Percentiles rank a stretch among this genome's conserved stretches.
phyloP scores from a whole-genome alignment of 2,329 filamentous ascomycete genomes.

The Plectosphaerella plurivora region DNA sequence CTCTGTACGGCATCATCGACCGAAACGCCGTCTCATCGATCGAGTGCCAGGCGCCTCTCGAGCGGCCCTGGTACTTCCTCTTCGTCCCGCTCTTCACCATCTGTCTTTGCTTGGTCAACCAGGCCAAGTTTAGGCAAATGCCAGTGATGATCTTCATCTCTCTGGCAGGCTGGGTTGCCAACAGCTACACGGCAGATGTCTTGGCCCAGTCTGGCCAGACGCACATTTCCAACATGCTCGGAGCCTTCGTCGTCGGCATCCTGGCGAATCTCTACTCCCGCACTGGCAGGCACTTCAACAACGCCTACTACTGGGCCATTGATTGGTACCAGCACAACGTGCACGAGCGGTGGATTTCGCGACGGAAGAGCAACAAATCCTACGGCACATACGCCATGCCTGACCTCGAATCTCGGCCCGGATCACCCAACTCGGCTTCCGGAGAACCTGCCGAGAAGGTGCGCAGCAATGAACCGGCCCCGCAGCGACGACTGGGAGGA shows the following conservation, averaged over 20 bases:
- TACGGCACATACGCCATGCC: background rate
- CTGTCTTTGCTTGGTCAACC: slow-evolving; percentile 72
- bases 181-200: slow-evolving; percentile 63
- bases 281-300: slow-evolving; percentile 54
- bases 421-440: slow-evolving; percentile 4
- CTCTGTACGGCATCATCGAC: slow-evolving; percentile 54
- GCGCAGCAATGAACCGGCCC: slow-evolving; percentile 13
- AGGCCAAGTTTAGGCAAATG: slow-evolving; percentile 74
- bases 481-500: slow-evolving; percentile 27
- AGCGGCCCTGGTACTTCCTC: slow-evolving; percentile 43
- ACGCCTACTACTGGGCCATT: slow-evolving; percentile 42
- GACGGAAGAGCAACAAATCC: slow-evolving; percentile 15
- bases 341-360: too few relatives aligned
- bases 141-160: slow-evolving; percentile 74
- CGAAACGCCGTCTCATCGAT: slow-evolving; percentile 36
- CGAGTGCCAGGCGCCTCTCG: slow-evolving; percentile 28
- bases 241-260: slow-evolving; percentile 71
- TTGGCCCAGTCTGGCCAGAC: slow-evolving; percentile 59
- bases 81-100: slow-evolving; percentile 67
- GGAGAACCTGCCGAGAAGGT: slow-evolving; percentile 17
- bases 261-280: slow-evolving; percentile 76
- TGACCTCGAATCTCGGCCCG: slow-evolving; percentile 7
- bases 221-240: slow-evolving; percentile 73
- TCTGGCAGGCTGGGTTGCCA: slow-evolving; percentile 69
- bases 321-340: slow-evolving; percentile 40